A percentile compares a stretch with the other conserved stretches of the same genome.
phyloP scores from a whole-genome alignment of 257 asterid species.

The Pogostemon cablin region DNA sequence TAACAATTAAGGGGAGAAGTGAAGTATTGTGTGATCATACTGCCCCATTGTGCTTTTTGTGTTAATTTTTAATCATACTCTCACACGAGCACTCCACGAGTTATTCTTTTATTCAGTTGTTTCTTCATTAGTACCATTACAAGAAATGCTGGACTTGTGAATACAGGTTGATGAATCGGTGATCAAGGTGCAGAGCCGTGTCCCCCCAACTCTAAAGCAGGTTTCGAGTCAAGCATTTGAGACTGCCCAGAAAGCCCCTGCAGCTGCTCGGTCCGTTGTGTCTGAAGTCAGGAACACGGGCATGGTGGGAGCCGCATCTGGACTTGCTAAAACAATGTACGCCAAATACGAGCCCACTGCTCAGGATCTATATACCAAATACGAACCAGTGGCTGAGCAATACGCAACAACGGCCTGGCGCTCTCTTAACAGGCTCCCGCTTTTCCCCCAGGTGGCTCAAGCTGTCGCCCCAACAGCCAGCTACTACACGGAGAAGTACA shows the following conservation, averaged over 20 bases:
- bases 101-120: too few species aligned
- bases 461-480: slow-evolving; percentile 75
- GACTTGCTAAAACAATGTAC: slow-evolving; percentile 67
- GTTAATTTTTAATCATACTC: too few species aligned
- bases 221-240: slow-evolving; percentile 52
- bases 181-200: slow-evolving; percentile 57
- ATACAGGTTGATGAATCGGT: slow-evolving; percentile 79
- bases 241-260: slow-evolving; percentile 70
- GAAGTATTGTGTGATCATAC: too few species aligned
- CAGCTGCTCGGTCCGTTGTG: slow-evolving; percentile 63
- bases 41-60: too few species aligned
- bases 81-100: too few species aligned
- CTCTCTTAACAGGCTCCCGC: slow-evolving; percentile 66
- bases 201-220: slow-evolving; percentile 67
- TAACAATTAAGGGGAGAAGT: too few species aligned
- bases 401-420: slow-evolving; percentile 72
- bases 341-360: slow-evolving; percentile 81
- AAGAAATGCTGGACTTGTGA: background rate
- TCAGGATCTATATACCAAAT: slow-evolving; percentile 71
- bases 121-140: too few species aligned
- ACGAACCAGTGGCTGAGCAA: slow-evolving; percentile 86
- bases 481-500: slow-evolving; percentile 70
- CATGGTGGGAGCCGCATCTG: slow-evolving; percentile 75
- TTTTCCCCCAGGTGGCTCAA: slow-evolving; percentile 70
- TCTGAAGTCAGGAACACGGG: slow-evolving; percentile 69